Conservation (phyloP, 2,329 filamentous ascomycete genomes). For the Elsinoe batatas region DNA sequence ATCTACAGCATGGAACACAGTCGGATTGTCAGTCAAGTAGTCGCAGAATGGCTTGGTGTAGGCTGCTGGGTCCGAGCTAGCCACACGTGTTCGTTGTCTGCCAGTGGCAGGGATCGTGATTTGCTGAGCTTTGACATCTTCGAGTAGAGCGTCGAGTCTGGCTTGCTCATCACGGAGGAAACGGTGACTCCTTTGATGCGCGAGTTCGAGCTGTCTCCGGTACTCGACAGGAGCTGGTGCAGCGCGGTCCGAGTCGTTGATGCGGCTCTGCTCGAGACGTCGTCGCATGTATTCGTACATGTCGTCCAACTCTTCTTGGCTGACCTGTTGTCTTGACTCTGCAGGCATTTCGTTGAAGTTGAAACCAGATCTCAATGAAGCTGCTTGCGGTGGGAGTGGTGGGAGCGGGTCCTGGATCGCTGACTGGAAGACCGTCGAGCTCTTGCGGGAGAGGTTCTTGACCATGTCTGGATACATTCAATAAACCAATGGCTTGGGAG, state of each 20-base stretch:
- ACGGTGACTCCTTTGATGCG: constrained; percentile 7
- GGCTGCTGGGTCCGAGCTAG: constrained; percentile 15
- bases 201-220: background rate
- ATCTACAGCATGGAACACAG: constrained; percentile 81
- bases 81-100: background rate
- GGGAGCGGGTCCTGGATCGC: constrained; percentile 2
- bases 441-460: constrained; percentile 14
- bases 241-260: background rate
- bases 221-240: background rate
- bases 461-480: constrained; percentile 7
- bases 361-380: constrained; percentile 10
- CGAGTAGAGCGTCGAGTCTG: constrained; percentile 9
- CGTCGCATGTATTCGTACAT: constrained; percentile 11
- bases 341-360: background rate
- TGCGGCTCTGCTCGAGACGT: background rate
- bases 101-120: background rate
- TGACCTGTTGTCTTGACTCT: background rate
- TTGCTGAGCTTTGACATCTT: constrained; percentile 9
- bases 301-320: constrained; percentile 4
- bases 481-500: background rate
- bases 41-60: constrained; percentile 79
- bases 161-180: constrained; percentile 9
- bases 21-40: constrained; percentile 84
- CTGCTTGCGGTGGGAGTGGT: constrained; percentile 5
- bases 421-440: constrained; percentile 6